phyloP scores from a whole-genome alignment of 1,139 yeast genomes.

The Diutina catenulata region DNA sequence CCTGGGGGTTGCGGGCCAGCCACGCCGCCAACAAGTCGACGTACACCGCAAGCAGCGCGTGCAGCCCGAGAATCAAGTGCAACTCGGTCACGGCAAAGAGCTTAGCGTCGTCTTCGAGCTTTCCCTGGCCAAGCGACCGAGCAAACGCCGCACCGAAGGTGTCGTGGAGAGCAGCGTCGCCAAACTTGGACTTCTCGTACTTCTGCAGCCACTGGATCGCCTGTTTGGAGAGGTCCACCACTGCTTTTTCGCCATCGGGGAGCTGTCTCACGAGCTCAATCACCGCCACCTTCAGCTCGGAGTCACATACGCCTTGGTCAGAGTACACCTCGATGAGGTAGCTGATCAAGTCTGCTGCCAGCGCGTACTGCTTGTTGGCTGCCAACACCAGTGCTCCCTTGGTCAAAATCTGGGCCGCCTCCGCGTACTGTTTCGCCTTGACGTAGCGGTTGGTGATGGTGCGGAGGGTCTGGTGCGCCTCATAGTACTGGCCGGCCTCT shows the following conservation, averaged over 20 bases:
- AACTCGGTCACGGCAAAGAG: slow-evolving; percentile 34
- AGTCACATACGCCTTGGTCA: slow-evolving; percentile 29
- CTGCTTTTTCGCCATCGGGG: slow-evolving; percentile 55
- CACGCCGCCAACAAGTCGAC: slow-evolving; percentile 47
- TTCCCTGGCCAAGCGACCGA: slow-evolving; percentile 12
- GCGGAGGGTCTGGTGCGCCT: slow-evolving; percentile 88
- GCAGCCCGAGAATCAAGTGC: slow-evolving; percentile 59
- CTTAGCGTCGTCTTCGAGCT: slow-evolving; percentile 21
- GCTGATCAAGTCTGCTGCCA: slow-evolving; percentile 67
- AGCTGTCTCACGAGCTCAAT: slow-evolving; percentile 32
- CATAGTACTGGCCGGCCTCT: slow-evolving; percentile 69
- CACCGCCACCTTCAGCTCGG: slow-evolving; percentile 26
- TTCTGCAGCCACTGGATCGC: slow-evolving; percentile 54
- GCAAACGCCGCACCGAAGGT: slow-evolving; percentile 60
- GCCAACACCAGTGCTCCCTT: slow-evolving; percentile 61
- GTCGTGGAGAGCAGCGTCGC: slow-evolving; percentile 68
- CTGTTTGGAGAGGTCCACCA: slow-evolving; percentile 55
- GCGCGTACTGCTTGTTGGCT: slow-evolving; percentile 61
- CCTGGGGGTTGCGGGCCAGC: slow-evolving; percentile 24
- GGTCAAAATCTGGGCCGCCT: slow-evolving; percentile 63
- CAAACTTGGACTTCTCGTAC: slow-evolving; percentile 37
- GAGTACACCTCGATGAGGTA: slow-evolving; percentile 63
- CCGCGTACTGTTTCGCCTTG: slow-evolving; percentile 49
- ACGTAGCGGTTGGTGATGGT: slow-evolving; percentile 81
- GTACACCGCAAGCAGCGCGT: slow-evolving; percentile 42